phyloP scores from a whole-genome alignment of 495 filamentous ascomycete species.

The Penicillium ochrochloron region DNA sequence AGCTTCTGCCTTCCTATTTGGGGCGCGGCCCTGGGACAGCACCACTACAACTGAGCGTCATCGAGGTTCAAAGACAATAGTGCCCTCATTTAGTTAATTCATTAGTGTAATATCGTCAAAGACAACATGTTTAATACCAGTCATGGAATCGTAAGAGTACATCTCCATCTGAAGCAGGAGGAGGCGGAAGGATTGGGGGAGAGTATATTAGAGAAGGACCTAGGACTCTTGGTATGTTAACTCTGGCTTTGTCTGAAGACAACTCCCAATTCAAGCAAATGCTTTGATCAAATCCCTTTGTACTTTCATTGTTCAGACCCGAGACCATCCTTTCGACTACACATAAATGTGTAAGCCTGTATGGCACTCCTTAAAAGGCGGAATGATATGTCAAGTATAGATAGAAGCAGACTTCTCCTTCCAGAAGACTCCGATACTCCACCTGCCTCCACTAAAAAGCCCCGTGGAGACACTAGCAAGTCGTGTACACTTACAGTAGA shows the following conservation, averaged over 20 bases:
- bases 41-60: neutral
- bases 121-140: neutral
- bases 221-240: neutral
- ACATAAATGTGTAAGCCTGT: neutral
- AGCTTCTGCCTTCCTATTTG: conserved; percentile 3
- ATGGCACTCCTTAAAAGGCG: neutral
- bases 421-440: neutral
- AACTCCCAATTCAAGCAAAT: neutral
- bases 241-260: neutral
- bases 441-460: neutral
- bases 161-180: neutral
- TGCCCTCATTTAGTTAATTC: neutral
- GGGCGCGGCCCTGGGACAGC: neutral
- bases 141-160: neutral
- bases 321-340: neutral
- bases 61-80: neutral
- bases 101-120: neutral
- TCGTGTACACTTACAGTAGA: no score
- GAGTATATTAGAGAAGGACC: neutral
- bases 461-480: neutral
- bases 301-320: neutral
- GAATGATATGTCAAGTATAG: neutral
- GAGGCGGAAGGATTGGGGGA: neutral
- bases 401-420: neutral
- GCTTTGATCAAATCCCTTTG: neutral